Evolutionary conservation across 306 rosid species (phyloP).

Genomic region (Vachellia pachyceras): DNA sequence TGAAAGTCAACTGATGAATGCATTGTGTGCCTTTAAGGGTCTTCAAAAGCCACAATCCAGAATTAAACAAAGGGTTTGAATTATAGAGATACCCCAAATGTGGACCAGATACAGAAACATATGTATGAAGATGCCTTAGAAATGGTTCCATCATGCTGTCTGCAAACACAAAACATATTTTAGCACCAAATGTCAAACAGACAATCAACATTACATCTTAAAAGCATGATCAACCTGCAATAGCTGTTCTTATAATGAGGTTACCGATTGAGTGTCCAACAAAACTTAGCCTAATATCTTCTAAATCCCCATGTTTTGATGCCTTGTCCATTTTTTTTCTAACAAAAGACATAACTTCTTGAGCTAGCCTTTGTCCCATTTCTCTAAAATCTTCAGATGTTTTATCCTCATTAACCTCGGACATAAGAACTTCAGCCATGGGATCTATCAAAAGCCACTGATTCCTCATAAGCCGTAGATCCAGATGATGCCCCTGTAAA

Average conservation of each 20-base stretch:
- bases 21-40: constrained; percentile 84
- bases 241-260: constrained; percentile 86
- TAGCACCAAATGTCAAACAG: constrained; percentile 41
- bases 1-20: constrained; percentile 92
- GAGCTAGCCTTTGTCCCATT: constrained; percentile 93
- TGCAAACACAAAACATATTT: constrained; percentile 50
- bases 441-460: constrained; percentile 96
- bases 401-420: constrained; percentile 90
- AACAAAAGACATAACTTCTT: constrained; percentile 77
- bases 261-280: constrained; percentile 99
- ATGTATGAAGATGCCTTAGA: constrained; percentile 65
- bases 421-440: constrained; percentile 83
- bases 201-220: constrained; percentile 33
- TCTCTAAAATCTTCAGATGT: constrained; percentile 91
- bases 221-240: constrained; percentile 63
- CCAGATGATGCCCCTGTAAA: constrained; percentile 91
- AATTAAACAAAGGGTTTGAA: constrained; percentile 91
- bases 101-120: constrained; percentile 95
- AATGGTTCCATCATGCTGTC: constrained; percentile 90
- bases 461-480: constrained; percentile 87
- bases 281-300: constrained; percentile 83
- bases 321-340: constrained; percentile 81
- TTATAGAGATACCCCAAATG: constrained; percentile 97
- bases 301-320: constrained; percentile 62
- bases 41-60: constrained; percentile 96